A percentile compares a stretch with the other conserved stretches of the same genome.
Evolutionary conservation across 495 filamentous ascomycete species (phyloP).

Genomic region (Hypoxylon subgilvum): DNA sequence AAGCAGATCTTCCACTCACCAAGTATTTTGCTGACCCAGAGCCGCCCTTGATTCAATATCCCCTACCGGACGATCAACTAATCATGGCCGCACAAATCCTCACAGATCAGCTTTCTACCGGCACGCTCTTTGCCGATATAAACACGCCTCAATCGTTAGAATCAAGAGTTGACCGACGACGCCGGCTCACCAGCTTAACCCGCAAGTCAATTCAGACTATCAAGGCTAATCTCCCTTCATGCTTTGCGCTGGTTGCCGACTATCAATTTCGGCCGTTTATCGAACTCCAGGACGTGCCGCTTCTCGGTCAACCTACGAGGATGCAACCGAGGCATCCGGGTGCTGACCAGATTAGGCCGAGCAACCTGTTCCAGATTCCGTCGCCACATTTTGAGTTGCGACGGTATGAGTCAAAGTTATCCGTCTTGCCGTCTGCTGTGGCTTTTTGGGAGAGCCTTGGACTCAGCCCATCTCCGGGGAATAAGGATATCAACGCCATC

Average conservation of each 20-base stretch:
- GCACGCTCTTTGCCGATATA: slow-evolving; percentile 43
- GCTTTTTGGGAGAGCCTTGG: slow-evolving; percentile 91
- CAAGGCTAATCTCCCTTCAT: slow-evolving; percentile 45
- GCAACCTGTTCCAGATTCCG: slow-evolving; percentile 55
- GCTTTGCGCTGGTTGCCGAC: slow-evolving; percentile 42
- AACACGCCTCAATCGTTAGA: slow-evolving; percentile 20
- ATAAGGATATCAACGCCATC: slow-evolving; percentile 78
- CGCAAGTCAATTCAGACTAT: slow-evolving; percentile 51
- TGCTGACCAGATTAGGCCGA: slow-evolving; percentile 45
- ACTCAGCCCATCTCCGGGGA: slow-evolving; percentile 75
- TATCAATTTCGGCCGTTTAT: slow-evolving; percentile 55
- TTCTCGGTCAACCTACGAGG: slow-evolving; percentile 52
- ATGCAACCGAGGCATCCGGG: slow-evolving; percentile 51
- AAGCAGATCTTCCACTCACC: slow-evolving; percentile 53
- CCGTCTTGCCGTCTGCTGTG: slow-evolving; percentile 79
- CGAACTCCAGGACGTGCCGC: slow-evolving; percentile 60
- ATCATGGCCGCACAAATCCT: slow-evolving; percentile 66
- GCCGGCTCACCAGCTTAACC: slow-evolving; percentile 44
- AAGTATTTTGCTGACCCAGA: slow-evolving; percentile 59
- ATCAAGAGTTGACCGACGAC: slow-evolving; percentile 39
- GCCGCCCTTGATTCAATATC: slow-evolving; percentile 48
- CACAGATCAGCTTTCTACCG: slow-evolving; percentile 63
- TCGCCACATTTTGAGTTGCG: slow-evolving; percentile 79
- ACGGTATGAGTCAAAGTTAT: slow-evolving; percentile 73
- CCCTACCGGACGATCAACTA: slow-evolving; percentile 55